A percentile compares a stretch with the other conserved stretches of the same genome.
Evolutionary conservation across 768 basidiomycete species (phyloP).

Genomic region (Boletus vermiculosoides): DNA sequence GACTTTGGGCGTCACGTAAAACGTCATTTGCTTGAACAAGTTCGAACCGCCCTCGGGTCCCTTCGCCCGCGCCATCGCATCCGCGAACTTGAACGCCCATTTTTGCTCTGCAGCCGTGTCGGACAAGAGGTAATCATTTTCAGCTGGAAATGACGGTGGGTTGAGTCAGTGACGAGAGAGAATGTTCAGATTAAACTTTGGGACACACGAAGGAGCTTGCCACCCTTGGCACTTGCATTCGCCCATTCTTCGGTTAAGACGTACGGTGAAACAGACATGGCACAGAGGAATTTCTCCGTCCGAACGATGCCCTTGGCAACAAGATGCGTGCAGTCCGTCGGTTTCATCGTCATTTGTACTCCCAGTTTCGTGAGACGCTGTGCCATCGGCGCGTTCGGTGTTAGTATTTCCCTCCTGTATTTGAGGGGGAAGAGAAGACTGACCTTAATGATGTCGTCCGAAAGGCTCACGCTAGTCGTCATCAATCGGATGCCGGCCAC

Average conservation of each 20-base stretch:
- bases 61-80: constrained; percentile 61
- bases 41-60: constrained; percentile 40
- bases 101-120: constrained; percentile 67
- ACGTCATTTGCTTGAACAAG: constrained; percentile 61
- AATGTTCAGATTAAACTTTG: not conserved
- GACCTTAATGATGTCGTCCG: constrained; percentile 60
- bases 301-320: constrained; percentile 66
- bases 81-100: constrained; percentile 60
- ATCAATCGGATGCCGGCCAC: constrained; percentile 45
- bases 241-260: constrained; percentile 74
- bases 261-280: constrained; percentile 59
- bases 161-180: not conserved
- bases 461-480: constrained; percentile 64
- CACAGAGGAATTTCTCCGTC: constrained; percentile 87
- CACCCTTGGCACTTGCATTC: constrained; percentile 51
- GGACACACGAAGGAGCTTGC: constrained; percentile 61
- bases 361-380: constrained; percentile 68
- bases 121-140: constrained; percentile 53
- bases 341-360: constrained; percentile 56
- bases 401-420: not conserved
- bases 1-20: constrained; percentile 75
- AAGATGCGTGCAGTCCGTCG: constrained; percentile 77
- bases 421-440: constrained; percentile 7
- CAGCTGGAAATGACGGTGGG: constrained; percentile 44
- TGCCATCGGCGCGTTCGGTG: not conserved